Evolutionary conservation across 345 rosid genomes (phyloP).

Genomic region (Syzygium aqueum): DNA sequence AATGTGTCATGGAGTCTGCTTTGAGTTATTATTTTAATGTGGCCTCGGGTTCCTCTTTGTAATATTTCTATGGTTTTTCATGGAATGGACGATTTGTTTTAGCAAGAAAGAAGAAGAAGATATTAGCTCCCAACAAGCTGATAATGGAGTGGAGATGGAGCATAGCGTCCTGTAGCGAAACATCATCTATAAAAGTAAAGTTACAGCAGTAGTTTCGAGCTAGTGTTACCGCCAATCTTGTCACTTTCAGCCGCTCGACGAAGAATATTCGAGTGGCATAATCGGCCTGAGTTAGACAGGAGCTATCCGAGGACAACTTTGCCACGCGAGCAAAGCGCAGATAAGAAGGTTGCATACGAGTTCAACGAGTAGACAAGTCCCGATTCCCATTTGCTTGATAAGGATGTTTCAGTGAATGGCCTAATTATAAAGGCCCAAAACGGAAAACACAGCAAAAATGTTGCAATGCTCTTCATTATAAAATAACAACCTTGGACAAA

Average conservation of each 20-base stretch:
- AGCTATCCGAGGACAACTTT: neutral
- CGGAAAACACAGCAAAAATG: neutral
- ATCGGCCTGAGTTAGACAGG: neutral
- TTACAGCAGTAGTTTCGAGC: neutral
- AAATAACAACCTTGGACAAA: neutral
- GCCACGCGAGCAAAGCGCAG: neutral
- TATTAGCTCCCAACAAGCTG: too few relatives aligned
- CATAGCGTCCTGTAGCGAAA: too few relatives aligned
- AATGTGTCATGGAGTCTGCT: too few relatives aligned
- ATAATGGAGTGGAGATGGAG: too few relatives aligned
- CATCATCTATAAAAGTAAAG: neutral
- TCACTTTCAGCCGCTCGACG: neutral
- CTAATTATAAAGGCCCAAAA: neutral
- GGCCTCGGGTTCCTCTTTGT: too few relatives aligned
- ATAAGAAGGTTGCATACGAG: neutral
- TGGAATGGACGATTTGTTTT: too few relatives aligned
- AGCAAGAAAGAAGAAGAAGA: too few relatives aligned
- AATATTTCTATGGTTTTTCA: too few relatives aligned
- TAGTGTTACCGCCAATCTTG: neutral
- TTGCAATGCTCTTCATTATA: neutral
- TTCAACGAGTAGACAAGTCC: neutral
- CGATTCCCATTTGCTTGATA: neutral
- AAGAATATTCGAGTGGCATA: neutral
- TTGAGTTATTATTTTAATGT: too few relatives aligned
- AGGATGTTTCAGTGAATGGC: neutral